phyloP scores from a whole-genome alignment of 306 rosid species.

The Delonix regia region DNA sequence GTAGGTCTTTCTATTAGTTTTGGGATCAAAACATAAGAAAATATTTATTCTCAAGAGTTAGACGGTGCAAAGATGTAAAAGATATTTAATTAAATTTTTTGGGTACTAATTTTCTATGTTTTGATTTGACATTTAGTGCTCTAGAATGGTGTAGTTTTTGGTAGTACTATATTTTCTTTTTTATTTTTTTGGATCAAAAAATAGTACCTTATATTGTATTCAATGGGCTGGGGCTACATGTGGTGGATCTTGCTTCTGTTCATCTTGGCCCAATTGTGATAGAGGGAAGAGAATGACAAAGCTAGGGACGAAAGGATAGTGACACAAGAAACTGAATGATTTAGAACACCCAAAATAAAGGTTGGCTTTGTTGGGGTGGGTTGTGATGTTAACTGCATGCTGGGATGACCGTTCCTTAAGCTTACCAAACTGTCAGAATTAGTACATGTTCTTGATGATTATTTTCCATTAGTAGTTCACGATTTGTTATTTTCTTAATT shows the following conservation, averaged over 20 bases:
- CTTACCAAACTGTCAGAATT: neutral
- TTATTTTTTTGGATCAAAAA: neutral
- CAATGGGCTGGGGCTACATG: conserved; percentile 10
- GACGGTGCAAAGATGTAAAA: neutral
- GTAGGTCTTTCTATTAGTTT: neutral
- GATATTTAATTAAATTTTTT: too few relatives aligned
- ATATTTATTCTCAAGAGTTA: neutral
- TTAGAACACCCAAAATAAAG: neutral
- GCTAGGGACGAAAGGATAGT: conserved; percentile 17
- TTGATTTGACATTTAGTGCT: neutral
- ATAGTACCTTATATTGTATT: neutral
- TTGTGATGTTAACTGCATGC: neutral
- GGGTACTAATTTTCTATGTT: neutral
- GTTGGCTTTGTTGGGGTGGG: neutral
- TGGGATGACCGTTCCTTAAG: neutral
- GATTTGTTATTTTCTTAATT: neutral
- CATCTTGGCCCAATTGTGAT: neutral
- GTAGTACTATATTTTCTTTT: neutral
- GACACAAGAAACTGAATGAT: neutral
- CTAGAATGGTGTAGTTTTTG: neutral
- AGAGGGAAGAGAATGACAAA: conserved; percentile 1
- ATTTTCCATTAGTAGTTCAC: neutral
- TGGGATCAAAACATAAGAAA: neutral
- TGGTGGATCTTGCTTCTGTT: conserved; percentile 27
- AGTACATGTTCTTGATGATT: neutral